Evolutionary conservation across 2,329 filamentous ascomycete species (phyloP).

Genomic region (Ustulina deusta): DNA sequence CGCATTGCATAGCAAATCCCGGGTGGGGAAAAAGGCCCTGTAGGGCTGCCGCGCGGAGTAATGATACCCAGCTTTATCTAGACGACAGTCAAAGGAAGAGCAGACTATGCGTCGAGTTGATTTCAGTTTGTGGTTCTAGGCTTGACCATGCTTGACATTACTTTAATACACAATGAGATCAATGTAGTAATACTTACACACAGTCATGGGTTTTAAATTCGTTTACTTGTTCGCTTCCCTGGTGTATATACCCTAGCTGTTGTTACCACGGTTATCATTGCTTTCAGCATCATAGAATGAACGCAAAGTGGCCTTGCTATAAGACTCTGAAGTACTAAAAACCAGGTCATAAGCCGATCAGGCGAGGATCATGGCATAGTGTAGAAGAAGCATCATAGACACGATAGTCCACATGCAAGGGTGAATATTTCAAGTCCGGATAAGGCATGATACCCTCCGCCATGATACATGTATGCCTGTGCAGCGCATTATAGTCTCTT

Average conservation of each 20-base stretch:
- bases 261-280: not conserved
- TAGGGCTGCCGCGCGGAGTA: not conserved
- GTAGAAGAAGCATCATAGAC: not conserved
- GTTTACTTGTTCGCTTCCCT: not conserved
- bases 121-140: not conserved
- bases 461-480: not conserved
- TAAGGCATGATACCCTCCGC: not conserved
- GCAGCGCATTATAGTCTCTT: not conserved
- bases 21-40: not conserved
- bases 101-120: not conserved
- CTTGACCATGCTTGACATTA: not conserved
- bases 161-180: not conserved
- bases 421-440: not conserved
- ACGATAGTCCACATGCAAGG: not conserved
- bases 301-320: not conserved
- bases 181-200: not conserved
- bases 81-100: not conserved
- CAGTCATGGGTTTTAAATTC: not conserved
- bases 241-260: not conserved
- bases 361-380: not conserved
- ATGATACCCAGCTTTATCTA: not conserved
- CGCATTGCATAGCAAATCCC: not conserved
- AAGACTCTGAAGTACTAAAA: not conserved
- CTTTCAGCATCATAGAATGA: not conserved
- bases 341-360: not conserved